Evolutionary conservation across 2,329 filamentous ascomycete species (phyloP).

Genomic region (Ophiosphaerella herpotricha): DNA sequence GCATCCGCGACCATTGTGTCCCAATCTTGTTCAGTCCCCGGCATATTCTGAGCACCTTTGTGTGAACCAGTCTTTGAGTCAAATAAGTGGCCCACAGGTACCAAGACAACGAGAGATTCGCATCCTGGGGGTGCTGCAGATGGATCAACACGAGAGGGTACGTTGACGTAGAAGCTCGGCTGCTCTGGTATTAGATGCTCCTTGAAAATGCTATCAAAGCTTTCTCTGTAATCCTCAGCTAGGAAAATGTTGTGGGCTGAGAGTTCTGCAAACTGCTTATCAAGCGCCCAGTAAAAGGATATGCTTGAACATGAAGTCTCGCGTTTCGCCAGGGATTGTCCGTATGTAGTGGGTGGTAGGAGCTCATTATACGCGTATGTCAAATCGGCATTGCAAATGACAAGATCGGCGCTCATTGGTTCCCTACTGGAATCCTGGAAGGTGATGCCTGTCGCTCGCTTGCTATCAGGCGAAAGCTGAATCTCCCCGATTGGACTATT

Average conservation of each 20-base stretch:
- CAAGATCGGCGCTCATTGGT: constrained; percentile 64
- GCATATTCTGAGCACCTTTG: constrained; percentile 46
- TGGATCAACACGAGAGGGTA: constrained; percentile 70
- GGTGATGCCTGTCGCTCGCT: constrained; percentile 62
- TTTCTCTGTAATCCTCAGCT: constrained; percentile 71
- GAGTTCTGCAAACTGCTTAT: constrained; percentile 64
- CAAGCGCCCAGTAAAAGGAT: constrained; percentile 76
- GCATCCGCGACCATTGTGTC: constrained; percentile 62
- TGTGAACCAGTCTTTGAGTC: constrained; percentile 47
- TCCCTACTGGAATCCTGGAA: constrained; percentile 61
- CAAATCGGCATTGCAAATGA: constrained; percentile 74
- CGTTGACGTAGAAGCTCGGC: constrained; percentile 78
- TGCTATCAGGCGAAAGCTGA: constrained; percentile 57
- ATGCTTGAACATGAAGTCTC: constrained; percentile 72
- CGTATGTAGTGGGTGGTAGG: constrained; percentile 58
- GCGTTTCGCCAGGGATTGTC: constrained; percentile 51
- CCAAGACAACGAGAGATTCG: constrained; percentile 71
- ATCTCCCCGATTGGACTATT: constrained; percentile 62
- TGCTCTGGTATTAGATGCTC: constrained; percentile 67
- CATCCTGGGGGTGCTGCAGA: constrained; percentile 67
- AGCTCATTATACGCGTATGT: constrained; percentile 76
- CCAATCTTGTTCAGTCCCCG: constrained; percentile 62
- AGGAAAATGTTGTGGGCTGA: constrained; percentile 78
- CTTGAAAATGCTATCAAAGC: constrained; percentile 78
- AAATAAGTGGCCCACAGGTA: constrained; percentile 71